A percentile compares a stretch with the other conserved stretches of the same genome.
phyloP scores from a whole-genome alignment of 2,329 filamentous ascomycete genomes.

The Metarhizium rileyi region DNA sequence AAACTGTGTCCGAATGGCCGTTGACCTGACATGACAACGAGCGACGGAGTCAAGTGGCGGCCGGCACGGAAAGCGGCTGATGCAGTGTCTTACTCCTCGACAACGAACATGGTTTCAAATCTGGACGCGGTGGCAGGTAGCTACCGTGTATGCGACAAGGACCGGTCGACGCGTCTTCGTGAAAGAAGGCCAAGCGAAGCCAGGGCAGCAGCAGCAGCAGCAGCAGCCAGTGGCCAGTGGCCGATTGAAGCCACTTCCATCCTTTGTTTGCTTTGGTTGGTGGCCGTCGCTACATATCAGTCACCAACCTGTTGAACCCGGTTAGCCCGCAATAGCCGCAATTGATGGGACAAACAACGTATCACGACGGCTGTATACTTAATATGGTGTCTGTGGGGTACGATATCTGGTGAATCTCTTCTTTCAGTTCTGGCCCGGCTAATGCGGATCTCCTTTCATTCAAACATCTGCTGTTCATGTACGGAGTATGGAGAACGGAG shows the following conservation, averaged over 20 bases:
- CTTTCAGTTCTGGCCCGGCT: neutral
- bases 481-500: too few species aligned
- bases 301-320: neutral
- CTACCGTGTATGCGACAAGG: neutral
- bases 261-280: too few species aligned
- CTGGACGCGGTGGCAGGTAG: too few species aligned
- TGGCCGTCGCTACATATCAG: too few species aligned
- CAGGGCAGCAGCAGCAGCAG: too few species aligned
- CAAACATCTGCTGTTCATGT: neutral
- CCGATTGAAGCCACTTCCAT: too few species aligned
- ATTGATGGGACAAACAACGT: neutral
- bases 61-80: neutral
- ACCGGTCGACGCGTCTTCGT: too few species aligned
- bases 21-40: neutral
- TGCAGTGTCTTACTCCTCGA: neutral
- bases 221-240: too few species aligned
- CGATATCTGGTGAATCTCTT: neutral
- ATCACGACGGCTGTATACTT: neutral
- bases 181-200: too few species aligned
- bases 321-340: neutral
- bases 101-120: neutral
- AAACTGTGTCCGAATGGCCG: neutral
- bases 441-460: slow-evolving; percentile 2
- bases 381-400: neutral
- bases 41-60: neutral